phyloP scores from a whole-genome alignment of 2,329 filamentous ascomycete species.

The Aspergillus piperis region DNA sequence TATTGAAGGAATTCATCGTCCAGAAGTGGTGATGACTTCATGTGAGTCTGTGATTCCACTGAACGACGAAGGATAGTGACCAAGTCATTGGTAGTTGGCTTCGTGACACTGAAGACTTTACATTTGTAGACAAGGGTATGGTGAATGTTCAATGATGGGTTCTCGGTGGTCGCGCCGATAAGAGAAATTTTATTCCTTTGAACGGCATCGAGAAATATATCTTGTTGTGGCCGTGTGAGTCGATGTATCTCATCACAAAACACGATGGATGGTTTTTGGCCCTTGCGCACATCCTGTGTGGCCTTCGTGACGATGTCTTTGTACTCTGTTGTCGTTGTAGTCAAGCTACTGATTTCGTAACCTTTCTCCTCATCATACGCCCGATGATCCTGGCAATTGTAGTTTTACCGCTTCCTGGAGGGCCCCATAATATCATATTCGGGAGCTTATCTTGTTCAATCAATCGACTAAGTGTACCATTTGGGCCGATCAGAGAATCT shows the following conservation, averaged over 20 bases:
- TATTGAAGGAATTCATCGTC: conserved; percentile 78
- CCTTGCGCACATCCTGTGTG: conserved; percentile 72
- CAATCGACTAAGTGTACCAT: conserved; percentile 80
- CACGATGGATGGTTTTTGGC: conserved; percentile 80
- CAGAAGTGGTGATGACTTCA: conserved; percentile 50
- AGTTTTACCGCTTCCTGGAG: conserved; percentile 53
- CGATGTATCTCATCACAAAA: conserved; percentile 97
- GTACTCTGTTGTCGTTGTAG: conserved; percentile 81
- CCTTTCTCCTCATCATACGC: conserved; percentile 75
- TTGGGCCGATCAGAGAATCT: conserved; percentile 74
- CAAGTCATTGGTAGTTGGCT: conserved; percentile 72
- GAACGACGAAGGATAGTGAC: conserved; percentile 73
- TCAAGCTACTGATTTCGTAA: conserved; percentile 97
- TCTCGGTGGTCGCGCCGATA: conserved; percentile 95
- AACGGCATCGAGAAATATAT: conserved; percentile 89
- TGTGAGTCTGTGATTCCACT: conserved; percentile 42
- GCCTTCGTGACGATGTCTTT: conserved; percentile 91
- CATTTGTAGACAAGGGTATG: conserved; percentile 85
- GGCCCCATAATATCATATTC: conserved; percentile 85
- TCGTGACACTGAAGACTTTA: conserved; percentile 81
- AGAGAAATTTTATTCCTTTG: conserved; percentile 87
- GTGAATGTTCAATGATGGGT: conserved; percentile 91
- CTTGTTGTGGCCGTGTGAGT: conserved; percentile 89
- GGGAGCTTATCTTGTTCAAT: conserved; percentile 85
- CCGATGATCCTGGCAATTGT: conserved; percentile 90